Conservation (phyloP, 169 alveolate species). For the Eimeria falciformis region DNA sequence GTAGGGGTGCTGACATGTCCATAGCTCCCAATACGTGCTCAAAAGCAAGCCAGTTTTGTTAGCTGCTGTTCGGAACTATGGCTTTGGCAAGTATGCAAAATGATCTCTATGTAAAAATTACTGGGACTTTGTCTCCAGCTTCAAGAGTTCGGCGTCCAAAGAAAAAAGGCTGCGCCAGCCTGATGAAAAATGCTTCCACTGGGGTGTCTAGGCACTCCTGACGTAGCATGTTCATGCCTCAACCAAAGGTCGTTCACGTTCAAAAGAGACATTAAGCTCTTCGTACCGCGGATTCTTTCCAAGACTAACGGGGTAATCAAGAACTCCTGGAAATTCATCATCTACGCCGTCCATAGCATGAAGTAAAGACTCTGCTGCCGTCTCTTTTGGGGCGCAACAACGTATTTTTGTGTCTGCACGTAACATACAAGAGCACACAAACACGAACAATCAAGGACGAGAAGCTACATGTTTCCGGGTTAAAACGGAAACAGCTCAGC, state of each 20-base stretch:
- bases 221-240: neutral
- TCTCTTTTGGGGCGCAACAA: slow-evolving; percentile 40
- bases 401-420: slow-evolving; percentile 69
- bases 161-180: slow-evolving; percentile 1
- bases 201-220: slow-evolving; percentile 41
- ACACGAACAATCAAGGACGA: too few species aligned
- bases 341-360: slow-evolving; percentile 63
- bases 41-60: too few species aligned
- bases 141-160: neutral
- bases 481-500: too few species aligned
- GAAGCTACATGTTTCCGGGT: too few species aligned
- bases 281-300: slow-evolving; percentile 68
- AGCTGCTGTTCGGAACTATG: too few species aligned
- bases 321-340: slow-evolving; percentile 67
- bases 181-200: neutral
- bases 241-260: neutral
- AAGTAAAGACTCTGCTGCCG: slow-evolving; percentile 33
- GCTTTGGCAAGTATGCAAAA: too few species aligned
- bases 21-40: slow-evolving; percentile 6
- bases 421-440: too few species aligned
- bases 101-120: too few species aligned
- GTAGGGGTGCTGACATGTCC: slow-evolving; percentile 1
- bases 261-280: neutral
- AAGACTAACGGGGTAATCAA: slow-evolving; percentile 52
- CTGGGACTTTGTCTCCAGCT: too few species aligned